Evolutionary conservation across 345 rosid species (phyloP).

Genomic region (Trapa incisa): DNA sequence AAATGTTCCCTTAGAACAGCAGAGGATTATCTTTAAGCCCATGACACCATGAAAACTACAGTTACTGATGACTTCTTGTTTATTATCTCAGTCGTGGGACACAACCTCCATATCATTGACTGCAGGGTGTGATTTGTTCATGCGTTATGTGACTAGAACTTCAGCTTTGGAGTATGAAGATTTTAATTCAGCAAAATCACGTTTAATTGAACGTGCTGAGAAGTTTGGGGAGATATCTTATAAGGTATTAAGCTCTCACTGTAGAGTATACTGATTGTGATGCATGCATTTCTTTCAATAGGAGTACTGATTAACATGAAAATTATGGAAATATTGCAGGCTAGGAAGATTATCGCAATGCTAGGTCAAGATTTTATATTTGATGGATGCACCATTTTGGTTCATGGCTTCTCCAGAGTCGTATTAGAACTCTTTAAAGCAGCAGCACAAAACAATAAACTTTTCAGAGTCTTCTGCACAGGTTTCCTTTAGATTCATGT

Average conservation of each 20-base stretch:
- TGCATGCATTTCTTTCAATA: not conserved
- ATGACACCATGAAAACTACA: not conserved
- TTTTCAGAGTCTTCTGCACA: conserved; percentile 48
- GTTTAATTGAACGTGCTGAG: conserved; percentile 89
- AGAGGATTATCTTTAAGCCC: not conserved
- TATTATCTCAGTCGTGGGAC: conserved; percentile 52
- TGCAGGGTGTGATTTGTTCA: conserved; percentile 84
- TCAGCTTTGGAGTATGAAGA: conserved; percentile 85
- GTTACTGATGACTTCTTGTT: not conserved
- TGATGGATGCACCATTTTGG: conserved; percentile 92
- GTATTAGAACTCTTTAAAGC: conserved; percentile 69
- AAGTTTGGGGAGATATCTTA: conserved; percentile 88
- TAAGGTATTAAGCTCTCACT: conserved; percentile 29
- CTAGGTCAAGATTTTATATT: conserved; percentile 88
- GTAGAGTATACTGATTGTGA: not conserved
- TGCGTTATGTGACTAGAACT: conserved; percentile 80
- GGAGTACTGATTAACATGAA: not conserved
- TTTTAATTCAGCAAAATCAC: conserved; percentile 78
- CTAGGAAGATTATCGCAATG: conserved; percentile 78
- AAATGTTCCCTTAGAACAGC: no score
- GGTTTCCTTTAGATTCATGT: conserved; percentile 12
- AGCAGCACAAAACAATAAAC: conserved; percentile 62
- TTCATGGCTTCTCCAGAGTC: conserved; percentile 92
- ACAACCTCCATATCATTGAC: conserved; percentile 74
- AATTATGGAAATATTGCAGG: conserved; percentile 28